Percentiles rank a stretch among this genome's conserved stretches.
Evolutionary conservation across 495 filamentous ascomycete species (phyloP).

Genomic region (Aspergillus bertholletiae): DNA sequence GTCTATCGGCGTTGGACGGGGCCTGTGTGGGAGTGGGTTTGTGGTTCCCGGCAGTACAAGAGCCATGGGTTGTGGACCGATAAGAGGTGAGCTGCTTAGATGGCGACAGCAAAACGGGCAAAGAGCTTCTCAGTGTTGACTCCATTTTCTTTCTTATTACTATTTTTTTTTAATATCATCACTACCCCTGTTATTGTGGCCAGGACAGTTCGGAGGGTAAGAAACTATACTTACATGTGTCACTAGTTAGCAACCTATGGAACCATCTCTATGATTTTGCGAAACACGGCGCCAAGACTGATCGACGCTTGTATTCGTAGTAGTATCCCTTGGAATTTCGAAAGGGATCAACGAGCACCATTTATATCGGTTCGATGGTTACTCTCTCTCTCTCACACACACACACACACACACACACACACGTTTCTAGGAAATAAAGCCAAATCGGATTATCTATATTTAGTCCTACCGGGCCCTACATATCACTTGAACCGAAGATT

Average conservation of each 20-base stretch:
- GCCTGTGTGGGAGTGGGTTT: slow-evolving; percentile 10
- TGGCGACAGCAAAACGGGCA: slow-evolving; percentile 11
- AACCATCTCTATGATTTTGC: too few relatives aligned
- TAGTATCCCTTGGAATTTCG: background rate
- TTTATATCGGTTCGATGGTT: background rate
- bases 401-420: too few relatives aligned
- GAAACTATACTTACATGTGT: background rate
- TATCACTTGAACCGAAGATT: background rate
- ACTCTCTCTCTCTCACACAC: too few relatives aligned
- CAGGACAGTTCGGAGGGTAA: too few relatives aligned
- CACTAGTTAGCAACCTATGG: background rate
- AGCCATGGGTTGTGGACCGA: slow-evolving; percentile 29
- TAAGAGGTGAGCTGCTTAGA: slow-evolving; percentile 16
- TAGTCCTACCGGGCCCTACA: background rate
- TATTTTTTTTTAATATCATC: too few relatives aligned
- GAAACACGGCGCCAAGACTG: background rate
- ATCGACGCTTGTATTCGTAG: background rate
- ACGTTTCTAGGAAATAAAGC: too few relatives aligned
- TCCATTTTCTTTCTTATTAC: slow-evolving; percentile 19
- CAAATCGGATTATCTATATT: too few relatives aligned
- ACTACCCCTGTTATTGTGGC: background rate
- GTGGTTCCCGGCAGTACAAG: slow-evolving; percentile 12
- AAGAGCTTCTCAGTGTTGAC: slow-evolving; percentile 4
- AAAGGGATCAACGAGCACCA: background rate
- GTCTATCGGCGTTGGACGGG: slow-evolving; percentile 12